Evolutionary conservation across 345 rosid species (phyloP), one percentile per base, ranked within the genome.

Genomic region (Combretum micranthum): DNA sequence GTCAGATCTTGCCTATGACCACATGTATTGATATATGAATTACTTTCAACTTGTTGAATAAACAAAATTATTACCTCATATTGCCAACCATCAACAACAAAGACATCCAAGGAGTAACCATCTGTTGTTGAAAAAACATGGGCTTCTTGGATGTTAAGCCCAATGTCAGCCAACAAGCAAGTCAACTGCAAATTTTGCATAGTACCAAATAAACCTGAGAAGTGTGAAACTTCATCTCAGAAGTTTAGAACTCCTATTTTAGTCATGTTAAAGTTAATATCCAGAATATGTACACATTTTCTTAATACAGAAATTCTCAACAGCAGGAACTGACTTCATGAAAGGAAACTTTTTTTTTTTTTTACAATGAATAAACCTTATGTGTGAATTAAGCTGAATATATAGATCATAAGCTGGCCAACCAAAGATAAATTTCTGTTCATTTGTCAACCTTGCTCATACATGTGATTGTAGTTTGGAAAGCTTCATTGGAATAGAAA

Each of bases 71-170:
- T 37, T 76, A 85, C 92, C 86, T 80, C 81, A 53, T 59, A 60
- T 52, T 69, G 64, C 84, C 82, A 76, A 53, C 82, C 81, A 69
- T 80, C 82, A 25, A 85, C 88, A 66, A 80, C 79, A 64, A 85
- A 85, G 49, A 85, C 92, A 64, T 85, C 92, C 78, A 85, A 72
- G 22, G 88, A 85, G 69, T 80, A 82, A 57, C 88, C 83, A 71
- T 85, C 86, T 56, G 64, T 53, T 11, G 88, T 80, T 55, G 88
- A 85, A 71, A 85, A 85, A 21, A 79, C 88, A 67, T 85, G 92
- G 48, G 92, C 92, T 75, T 82, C 92, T 64, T 73, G 82, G 67
- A 85, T 85, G 71, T 85, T 85, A 64, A 85, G 69, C 50, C 77
- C 88, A 68, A 76, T 57, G 51, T 85, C 92, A 37, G 92, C 71